These are phyloP conservation scores for Fusarium denticulatum DNA, from an alignment of 2,329 filamentous ascomycete species.

Conservation along the genomic window DNA sequence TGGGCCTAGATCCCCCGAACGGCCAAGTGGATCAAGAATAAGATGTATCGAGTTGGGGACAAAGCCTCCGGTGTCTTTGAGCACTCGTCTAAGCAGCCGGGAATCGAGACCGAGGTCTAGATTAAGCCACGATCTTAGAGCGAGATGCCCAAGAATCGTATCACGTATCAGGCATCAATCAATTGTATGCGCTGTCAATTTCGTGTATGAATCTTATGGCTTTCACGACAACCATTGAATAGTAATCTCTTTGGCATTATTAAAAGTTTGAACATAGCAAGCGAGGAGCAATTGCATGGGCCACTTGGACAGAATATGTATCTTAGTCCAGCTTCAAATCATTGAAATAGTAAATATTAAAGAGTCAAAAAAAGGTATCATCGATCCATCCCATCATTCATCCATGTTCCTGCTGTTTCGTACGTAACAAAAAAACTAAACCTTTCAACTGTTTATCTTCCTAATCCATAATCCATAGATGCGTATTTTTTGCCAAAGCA, in stretches of 20 bases:
- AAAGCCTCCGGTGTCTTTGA: conserved; percentile 67
- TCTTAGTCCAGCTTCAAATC: not conserved
- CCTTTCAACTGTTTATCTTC: not conserved
- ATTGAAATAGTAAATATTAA: conserved; percentile 18
- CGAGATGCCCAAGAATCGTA: not conserved
- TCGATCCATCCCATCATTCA: conserved; percentile 30
- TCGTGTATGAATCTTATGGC: not conserved
- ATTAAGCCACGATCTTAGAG: conserved; percentile 25
- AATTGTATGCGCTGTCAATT: not conserved
- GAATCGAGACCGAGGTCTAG: conserved; percentile 76
- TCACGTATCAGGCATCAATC: not conserved
- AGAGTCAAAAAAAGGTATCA: conserved; percentile 29
- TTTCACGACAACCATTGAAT: not conserved
- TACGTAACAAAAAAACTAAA: conserved; percentile 13
- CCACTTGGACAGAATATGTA: not conserved
- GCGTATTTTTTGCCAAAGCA: conserved; percentile 4
- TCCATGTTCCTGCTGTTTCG: conserved; percentile 26
- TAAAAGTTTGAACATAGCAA: conserved; percentile 12
- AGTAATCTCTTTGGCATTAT: conserved; percentile 1
- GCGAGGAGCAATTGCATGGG: conserved; percentile 11
- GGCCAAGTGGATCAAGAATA: conserved; percentile 62
- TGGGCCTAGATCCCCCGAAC: conserved; percentile 52
- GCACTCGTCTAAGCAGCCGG: conserved; percentile 66
- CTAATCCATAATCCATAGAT: conserved; percentile 10
- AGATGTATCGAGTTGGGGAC: conserved; percentile 66